These are phyloP conservation scores for Buxus sempervirens DNA, from an alignment of 164 flowering plant species.

Conservation along the genomic window DNA sequence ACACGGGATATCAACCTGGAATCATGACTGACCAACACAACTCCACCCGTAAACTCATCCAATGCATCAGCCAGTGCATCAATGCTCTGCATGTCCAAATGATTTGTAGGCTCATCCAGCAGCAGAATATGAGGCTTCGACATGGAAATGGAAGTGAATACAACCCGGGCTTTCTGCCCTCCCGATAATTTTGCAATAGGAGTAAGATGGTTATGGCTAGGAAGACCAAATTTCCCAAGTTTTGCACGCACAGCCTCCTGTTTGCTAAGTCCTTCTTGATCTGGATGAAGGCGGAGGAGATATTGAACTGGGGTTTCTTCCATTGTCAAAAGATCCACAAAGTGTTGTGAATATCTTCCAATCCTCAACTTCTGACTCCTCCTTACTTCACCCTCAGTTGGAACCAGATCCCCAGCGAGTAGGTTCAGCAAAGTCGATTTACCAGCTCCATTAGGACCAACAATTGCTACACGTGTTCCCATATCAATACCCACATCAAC, in stretches of 20 bases:
- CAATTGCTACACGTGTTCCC: conserved; percentile 56
- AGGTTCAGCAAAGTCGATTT: conserved; percentile 56
- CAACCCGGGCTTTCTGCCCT: conserved; percentile 55
- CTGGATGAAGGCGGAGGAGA: conserved; percentile 55
- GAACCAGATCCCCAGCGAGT: conserved; percentile 52
- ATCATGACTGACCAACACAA: conserved; percentile 63
- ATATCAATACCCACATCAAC: conserved; percentile 59
- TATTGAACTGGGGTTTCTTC: conserved; percentile 57
- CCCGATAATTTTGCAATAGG: conserved; percentile 55
- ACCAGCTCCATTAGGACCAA: conserved; percentile 64
- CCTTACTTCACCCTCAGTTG: conserved; percentile 50
- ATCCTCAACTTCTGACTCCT: conserved; percentile 55
- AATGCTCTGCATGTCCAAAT: conserved; percentile 57
- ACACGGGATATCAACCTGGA: conserved; percentile 52
- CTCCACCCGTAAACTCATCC: conserved; percentile 54
- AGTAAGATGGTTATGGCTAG: conserved; percentile 54
- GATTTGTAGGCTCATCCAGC: conserved; percentile 53
- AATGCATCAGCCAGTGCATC: conserved; percentile 59
- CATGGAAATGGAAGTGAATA: conserved; percentile 61
- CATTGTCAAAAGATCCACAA: conserved; percentile 52
- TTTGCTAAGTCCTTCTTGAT: conserved; percentile 56
- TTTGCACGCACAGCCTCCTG: conserved; percentile 60
- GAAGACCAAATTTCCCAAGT: conserved; percentile 64
- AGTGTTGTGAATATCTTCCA: conserved; percentile 58
- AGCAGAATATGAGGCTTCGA: conserved; percentile 54